Conservation (phyloP, 2,329 filamentous ascomycete genomes). For the Xylaria sp. region DNA sequence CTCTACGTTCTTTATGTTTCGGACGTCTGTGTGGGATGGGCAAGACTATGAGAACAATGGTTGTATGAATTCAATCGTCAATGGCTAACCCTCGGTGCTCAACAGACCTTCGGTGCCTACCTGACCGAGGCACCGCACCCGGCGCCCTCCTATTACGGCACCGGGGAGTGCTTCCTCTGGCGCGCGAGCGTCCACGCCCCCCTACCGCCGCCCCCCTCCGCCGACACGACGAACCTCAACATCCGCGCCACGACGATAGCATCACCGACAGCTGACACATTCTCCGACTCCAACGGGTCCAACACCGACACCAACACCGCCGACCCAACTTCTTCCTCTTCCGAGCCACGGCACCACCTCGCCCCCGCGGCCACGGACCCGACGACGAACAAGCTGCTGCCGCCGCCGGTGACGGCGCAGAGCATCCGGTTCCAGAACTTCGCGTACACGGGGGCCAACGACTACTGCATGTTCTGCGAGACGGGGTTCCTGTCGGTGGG, state of each 20-base stretch:
- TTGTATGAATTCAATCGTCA: neutral
- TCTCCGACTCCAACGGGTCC: constrained; percentile 20
- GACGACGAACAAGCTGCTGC: constrained; percentile 29
- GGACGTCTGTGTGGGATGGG: neutral
- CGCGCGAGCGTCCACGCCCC: constrained; percentile 68
- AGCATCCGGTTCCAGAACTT: constrained; percentile 95
- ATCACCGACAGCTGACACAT: constrained; percentile 27
- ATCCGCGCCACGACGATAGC: constrained; percentile 47
- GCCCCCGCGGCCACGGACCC: constrained; percentile 35
- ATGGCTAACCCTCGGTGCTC: constrained; percentile 4
- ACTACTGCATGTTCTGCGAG: constrained; percentile 96
- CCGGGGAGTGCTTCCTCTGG: constrained; percentile 95
- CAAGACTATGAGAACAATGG: too few species aligned
- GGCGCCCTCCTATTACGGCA: constrained; percentile 85
- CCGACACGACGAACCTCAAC: constrained; percentile 51
- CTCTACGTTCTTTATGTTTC: neutral
- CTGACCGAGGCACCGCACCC: constrained; percentile 87
- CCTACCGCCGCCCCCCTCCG: constrained; percentile 70
- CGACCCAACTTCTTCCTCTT: neutral
- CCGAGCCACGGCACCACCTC: constrained; percentile 32
- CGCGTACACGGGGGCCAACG: constrained; percentile 92
- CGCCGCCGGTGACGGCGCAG: constrained; percentile 54
- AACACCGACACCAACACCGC: constrained; percentile 2
- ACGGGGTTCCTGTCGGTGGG: constrained; percentile 69
- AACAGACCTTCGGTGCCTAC: constrained; percentile 85